Conservation (phyloP, 176 grass and related monocot species). For the Thinopyrum elongatum region DNA sequence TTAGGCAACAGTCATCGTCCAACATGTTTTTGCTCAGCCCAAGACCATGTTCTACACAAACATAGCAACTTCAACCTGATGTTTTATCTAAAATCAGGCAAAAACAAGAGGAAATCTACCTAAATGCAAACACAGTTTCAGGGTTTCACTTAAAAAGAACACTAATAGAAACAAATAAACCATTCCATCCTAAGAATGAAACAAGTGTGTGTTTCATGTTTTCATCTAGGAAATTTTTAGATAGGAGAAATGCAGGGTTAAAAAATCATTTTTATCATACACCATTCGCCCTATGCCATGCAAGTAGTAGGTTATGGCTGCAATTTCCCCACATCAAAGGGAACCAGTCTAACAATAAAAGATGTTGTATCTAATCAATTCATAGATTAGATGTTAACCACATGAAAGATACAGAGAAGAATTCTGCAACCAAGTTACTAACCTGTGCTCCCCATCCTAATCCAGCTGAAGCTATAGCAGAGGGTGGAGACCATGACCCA, state of each 20-base stretch:
- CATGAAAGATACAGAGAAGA: background rate
- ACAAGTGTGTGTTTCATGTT: background rate
- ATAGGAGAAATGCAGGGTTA: background rate
- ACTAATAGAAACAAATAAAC: background rate
- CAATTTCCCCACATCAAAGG: background rate
- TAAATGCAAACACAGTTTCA: background rate
- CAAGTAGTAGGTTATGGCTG: background rate
- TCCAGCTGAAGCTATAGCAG: constrained; percentile 70
- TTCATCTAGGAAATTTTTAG: too few relatives aligned
- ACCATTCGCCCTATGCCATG: background rate
- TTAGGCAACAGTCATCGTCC: background rate
- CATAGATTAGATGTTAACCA: background rate
- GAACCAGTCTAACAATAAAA: background rate
- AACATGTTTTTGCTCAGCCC: background rate
- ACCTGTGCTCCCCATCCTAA: constrained; percentile 98
- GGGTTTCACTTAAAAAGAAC: background rate
- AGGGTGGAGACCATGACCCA: constrained; percentile 89
- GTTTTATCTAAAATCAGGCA: background rate
- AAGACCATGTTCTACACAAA: constrained; percentile 8
- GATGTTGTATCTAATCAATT: background rate
- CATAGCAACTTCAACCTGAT: background rate
- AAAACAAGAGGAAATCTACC: background rate
- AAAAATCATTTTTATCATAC: background rate
- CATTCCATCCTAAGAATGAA: background rate
- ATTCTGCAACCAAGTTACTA: constrained; percentile 21